These are phyloP conservation scores for Calonectria crousiana DNA, from an alignment of 2,329 filamentous ascomycete species.

Conservation along the genomic window DNA sequence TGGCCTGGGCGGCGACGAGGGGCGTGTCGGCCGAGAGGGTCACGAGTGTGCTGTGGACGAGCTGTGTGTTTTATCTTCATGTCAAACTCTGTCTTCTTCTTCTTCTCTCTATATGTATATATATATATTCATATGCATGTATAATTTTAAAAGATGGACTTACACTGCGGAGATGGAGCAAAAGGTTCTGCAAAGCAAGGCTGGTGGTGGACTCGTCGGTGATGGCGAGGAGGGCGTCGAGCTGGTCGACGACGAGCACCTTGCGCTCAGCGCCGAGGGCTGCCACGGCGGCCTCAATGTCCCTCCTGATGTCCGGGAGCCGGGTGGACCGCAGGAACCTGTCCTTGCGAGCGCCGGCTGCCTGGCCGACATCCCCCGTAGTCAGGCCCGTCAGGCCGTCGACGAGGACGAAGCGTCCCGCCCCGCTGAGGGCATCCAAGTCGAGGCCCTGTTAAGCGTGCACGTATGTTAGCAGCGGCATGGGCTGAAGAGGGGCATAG, in stretches of 20 bases:
- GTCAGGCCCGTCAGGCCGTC: conserved; percentile 78
- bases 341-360: conserved; percentile 23
- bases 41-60: conserved; percentile 74
- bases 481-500: too few relatives aligned
- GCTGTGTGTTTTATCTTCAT: conserved; percentile 53
- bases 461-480: neutral
- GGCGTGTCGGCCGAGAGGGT: conserved; percentile 80
- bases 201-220: conserved; percentile 59
- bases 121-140: neutral
- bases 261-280: conserved; percentile 51
- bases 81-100: neutral
- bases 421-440: conserved; percentile 68
- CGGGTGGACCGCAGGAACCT: conserved; percentile 47
- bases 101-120: neutral
- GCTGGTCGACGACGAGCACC: conserved; percentile 75
- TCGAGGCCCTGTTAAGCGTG: conserved; percentile 72
- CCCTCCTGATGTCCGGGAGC: conserved; percentile 52
- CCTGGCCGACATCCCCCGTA: conserved; percentile 21
- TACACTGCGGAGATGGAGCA: conserved; percentile 74
- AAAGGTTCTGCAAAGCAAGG: conserved; percentile 64
- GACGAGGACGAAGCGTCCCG: conserved; percentile 76
- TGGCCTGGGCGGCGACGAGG: conserved; percentile 71
- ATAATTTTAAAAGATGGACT: conserved; percentile 43
- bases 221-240: conserved; percentile 74
- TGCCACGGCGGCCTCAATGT: conserved; percentile 55